These are phyloP conservation scores for Xylariomycetidae sp. DNA, from an alignment of 2,329 filamentous ascomycete species.

Conservation along the genomic window DNA sequence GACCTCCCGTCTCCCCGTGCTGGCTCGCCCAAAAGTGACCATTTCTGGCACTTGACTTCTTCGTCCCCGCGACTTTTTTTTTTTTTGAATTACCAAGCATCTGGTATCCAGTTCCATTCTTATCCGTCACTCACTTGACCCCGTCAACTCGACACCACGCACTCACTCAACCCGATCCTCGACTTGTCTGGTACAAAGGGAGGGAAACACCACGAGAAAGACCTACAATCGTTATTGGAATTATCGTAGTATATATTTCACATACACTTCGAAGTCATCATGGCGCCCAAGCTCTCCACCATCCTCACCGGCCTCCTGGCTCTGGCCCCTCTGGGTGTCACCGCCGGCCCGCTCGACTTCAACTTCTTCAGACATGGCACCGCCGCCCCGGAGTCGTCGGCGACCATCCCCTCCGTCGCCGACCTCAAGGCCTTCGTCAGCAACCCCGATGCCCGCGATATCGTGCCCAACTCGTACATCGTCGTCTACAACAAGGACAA, in stretches of 20 bases:
- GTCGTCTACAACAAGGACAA: constrained; percentile 59
- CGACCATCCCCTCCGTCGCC: constrained; percentile 20
- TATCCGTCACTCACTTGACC: constrained; percentile 8
- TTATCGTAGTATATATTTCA: too few species aligned
- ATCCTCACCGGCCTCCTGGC: constrained; percentile 23
- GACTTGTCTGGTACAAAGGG: constrained; percentile 21
- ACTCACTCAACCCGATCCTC: constrained; percentile 6
- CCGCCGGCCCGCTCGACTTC: constrained; percentile 17
- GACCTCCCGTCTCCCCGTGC: too few species aligned
- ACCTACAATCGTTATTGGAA: too few species aligned
- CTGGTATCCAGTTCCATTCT: constrained; percentile 5
- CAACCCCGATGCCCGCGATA: constrained; percentile 41
- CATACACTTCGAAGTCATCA: constrained; percentile 10
- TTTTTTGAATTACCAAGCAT: constrained; percentile 5
- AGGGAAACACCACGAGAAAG: constrained; percentile 6
- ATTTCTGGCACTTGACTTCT: too few species aligned
- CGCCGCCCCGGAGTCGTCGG: constrained; percentile 11
- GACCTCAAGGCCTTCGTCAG: constrained; percentile 33
- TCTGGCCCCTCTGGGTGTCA: constrained; percentile 19
- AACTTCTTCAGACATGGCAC: constrained; percentile 13
- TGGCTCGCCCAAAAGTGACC: too few species aligned
- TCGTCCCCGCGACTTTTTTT: too few species aligned
- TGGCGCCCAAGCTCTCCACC: constrained; percentile 22
- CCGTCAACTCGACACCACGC: neutral
- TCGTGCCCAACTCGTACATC: constrained; percentile 55